Evolutionary conservation across 495 filamentous ascomycete genomes (phyloP), one percentile per base, ranked within the genome.

Genomic region (Talaromyces adpressus): DNA sequence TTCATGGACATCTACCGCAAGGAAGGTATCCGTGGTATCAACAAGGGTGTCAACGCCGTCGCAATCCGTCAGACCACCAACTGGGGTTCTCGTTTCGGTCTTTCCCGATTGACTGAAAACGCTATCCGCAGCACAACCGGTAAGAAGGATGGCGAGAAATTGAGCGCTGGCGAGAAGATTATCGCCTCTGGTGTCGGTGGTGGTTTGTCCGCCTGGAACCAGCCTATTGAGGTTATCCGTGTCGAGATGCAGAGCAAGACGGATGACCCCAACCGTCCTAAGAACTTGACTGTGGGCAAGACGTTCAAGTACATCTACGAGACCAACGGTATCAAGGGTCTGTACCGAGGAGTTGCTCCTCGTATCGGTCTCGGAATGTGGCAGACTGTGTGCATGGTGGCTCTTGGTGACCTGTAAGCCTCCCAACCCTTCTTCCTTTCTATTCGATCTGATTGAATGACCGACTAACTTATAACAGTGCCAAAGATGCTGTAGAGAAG

Each of bases 201-300:
- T 83, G 94, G 94, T 70, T 79, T 98, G 62, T 91, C 87, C 64
- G 94, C 94, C 64, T 98, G 94, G 94, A 98, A 98, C 78, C 94
- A 98, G 83, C 94, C 94, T 27, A 98, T 98, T 78, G 94, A 98
- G 85, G 94, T 98, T 72, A 96, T 98, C 75, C 91, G 94, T 68
- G 94, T 98, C 64, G 94, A 98, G 84, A 98, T 98, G 95, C 94
- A 98, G 85, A 93, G 89, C 81, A 98, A 96, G 87, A 97, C 90
- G 65, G 90, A 87, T 63, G 94, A 98, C 71, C 93, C 94, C 60
- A 98, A 98, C 79, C 90, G 94, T 27, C 94, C 94, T 61, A 95
- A 95, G 86, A 98, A 98, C 77, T 84, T 98, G 86, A 98, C 92
- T 62, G 95, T 98, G 59, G 91, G 87, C 63, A 96, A 90, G 79